Evolutionary conservation across 495 filamentous ascomycete species (phyloP).

Genomic region (Aspergillus kassunensis): DNA sequence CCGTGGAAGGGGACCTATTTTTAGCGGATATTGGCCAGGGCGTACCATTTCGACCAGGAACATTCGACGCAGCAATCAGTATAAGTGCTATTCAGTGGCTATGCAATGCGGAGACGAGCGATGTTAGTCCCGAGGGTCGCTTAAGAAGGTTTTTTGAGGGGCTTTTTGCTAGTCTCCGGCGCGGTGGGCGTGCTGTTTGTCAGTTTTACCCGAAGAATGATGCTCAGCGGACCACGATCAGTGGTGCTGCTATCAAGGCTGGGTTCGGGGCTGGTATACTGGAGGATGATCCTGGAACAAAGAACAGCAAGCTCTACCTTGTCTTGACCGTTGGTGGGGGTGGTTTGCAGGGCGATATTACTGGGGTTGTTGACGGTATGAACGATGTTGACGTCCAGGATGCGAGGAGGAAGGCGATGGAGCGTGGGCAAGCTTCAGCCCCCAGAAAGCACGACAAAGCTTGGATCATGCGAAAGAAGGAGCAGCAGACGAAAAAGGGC

Average conservation of each 20-base stretch:
- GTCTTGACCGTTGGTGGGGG: constrained; percentile 86
- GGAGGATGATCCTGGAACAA: constrained; percentile 93
- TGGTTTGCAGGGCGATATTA: constrained; percentile 74
- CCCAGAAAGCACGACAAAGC: constrained; percentile 72
- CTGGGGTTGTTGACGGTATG: constrained; percentile 79
- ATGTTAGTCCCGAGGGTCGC: constrained; percentile 71
- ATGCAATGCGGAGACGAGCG: constrained; percentile 87
- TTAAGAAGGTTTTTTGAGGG: constrained; percentile 85
- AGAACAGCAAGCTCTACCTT: constrained; percentile 91
- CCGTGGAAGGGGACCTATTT: constrained; percentile 87
- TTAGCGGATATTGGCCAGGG: constrained; percentile 94
- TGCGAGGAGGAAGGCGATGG: constrained; percentile 52
- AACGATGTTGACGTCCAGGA: constrained; percentile 81
- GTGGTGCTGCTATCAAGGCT: constrained; percentile 78
- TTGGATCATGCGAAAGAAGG: constrained; percentile 94
- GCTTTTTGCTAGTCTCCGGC: constrained; percentile 76
- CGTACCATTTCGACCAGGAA: constrained; percentile 85
- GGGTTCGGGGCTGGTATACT: constrained; percentile 94
- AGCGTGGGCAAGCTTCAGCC: constrained; percentile 43
- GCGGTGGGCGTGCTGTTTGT: constrained; percentile 88
- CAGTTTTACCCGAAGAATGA: constrained; percentile 99
- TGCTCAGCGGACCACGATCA: constrained; percentile 85
- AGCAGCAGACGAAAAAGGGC: constrained; percentile 89
- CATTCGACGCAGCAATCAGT: constrained; percentile 91
- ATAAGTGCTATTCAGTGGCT: constrained; percentile 97